Evolutionary conservation across 148 eudicot species (phyloP), one percentile per base, ranked within the genome.

Genomic region (Silene conica): DNA sequence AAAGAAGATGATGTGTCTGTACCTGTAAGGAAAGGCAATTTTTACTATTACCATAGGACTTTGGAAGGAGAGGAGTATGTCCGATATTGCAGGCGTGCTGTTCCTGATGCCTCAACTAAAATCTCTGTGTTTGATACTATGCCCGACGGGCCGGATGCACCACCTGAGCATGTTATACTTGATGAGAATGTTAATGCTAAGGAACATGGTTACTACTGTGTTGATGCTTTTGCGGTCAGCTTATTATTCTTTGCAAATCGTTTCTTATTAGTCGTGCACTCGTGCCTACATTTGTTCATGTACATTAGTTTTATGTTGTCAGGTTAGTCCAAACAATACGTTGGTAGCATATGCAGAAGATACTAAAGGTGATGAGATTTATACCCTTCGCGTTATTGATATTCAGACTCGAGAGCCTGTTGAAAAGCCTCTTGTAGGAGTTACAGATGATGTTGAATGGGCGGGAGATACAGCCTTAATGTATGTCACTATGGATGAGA

Each of bases 281-380:
- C 34, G 34, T 3, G 34, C 34, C 34, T 3, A 3, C 34, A 31
- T 31, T 31, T 31, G 34, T 31, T 31, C 3, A 31, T 31, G 34
- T 31, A 3, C 0, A 31, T 31, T 31, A 31, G 14, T 74, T 26
- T 18, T 61, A 0, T 76, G 48, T 61, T 19, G 79, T 23, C 83
- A 93, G 98, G 92, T 86, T 45, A 91, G 95, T 79, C 97, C 91
- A 62, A 85, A 94, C 76, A 87, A 88, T 71, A 89, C 85, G 80
- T 72, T 91, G 76, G 87, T 94, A n/a, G 98, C 96, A 61, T 94
- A 91, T 83, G 90, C 96, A 16, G 97, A 94, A 79, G 98, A 94
- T 80, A 94, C 93, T 13, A 91, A 89, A 83, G 98, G 98, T 59
- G 86, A 93, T 82, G 98, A 93, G 77, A 89, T 91, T 61, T 88